Base-by-base conservation (phyloP, 257 asterid species). In the Plantago major region DNA sequence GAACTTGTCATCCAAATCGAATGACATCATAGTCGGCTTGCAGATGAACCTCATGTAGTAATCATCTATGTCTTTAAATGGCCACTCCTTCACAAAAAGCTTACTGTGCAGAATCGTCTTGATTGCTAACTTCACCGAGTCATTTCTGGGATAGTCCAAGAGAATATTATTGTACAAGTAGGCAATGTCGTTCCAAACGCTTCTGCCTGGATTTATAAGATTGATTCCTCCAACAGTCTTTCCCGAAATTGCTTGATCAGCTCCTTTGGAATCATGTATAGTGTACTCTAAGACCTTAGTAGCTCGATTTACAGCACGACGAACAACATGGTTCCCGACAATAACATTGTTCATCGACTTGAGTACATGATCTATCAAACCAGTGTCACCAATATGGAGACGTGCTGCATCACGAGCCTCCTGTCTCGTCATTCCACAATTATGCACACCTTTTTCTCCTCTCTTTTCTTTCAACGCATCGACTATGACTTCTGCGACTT, bases 401-500 rank as follows among this genome's bases (percentile, higher is more conserved):
- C 97, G 96, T 19, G 91, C 99, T 51, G 99, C 97, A 72, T 92
- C 99, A 33, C 96, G 82, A 7, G 84, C 96, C 80, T 92, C 99
- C 65, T 92, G 99, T 76, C 99, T 76, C 14, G 88, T 86, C 97
- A 92, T 84, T 19, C 93, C 90, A 58, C 80, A 38, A 40, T 72
- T 67, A 2, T 73, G 53, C 4, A 50, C 63, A 10, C 54, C 69
- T 58, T 60, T 68, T 56, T 54, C 68, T 28, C 69, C 80, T 69
- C 77, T 77, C 79, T 83, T 86, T 60, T 75, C 81, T 68, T 73
- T 86, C 81, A 92, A 56, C 5, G 96, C 99, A 13, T 85, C 90
- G 10, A 83, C 96, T 46, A 92, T 89, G 60, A 92, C 97, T 46
- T 77, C 77, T 8, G 97, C 99, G 11, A 87, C 90, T 16, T 78